These are phyloP conservation scores for Cytidiella melzeri DNA, from an alignment of 768 basidiomycete species.

Conservation along the genomic window DNA sequence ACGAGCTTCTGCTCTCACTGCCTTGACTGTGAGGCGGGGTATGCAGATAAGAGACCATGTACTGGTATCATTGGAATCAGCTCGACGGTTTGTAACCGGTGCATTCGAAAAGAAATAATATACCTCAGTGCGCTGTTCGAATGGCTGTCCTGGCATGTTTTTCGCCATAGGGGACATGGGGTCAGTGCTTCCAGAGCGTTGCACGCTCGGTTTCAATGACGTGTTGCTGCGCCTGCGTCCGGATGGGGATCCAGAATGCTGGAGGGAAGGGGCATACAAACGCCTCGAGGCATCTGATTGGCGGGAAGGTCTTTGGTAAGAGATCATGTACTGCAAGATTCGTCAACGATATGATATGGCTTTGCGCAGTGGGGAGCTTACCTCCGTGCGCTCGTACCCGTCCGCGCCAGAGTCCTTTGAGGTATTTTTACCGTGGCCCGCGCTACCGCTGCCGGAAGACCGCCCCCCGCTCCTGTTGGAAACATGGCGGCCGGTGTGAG, in stretches of 20 bases:
- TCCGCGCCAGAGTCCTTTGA: slow-evolving; percentile 13
- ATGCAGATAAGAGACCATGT: slow-evolving; percentile 20
- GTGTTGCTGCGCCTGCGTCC: neutral
- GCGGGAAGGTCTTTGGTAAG: slow-evolving; percentile 16
- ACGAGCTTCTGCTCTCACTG: slow-evolving; percentile 19
- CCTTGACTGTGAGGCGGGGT: slow-evolving; percentile 22
- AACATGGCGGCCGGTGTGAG: neutral
- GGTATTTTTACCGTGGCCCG: slow-evolving; percentile 4
- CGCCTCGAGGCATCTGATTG: slow-evolving; percentile 9
- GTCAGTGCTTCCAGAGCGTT: neutral
- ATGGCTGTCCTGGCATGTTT: slow-evolving; percentile 7
- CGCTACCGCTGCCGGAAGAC: slow-evolving; percentile 11
- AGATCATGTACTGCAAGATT: slow-evolving; percentile 21
- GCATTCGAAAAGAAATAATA: neutral
- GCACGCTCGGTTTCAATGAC: neutral
- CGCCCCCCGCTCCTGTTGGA: slow-evolving; percentile 3
- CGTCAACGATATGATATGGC: neutral
- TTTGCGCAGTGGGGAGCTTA: slow-evolving; percentile 4
- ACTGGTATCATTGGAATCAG: slow-evolving; percentile 10
- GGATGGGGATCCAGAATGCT: neutral
- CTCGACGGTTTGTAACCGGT: too few relatives aligned
- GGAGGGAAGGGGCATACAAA: slow-evolving; percentile 16
- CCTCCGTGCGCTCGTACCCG: slow-evolving; percentile 25
- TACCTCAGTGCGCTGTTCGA: slow-evolving; percentile 26
- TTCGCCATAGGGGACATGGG: slow-evolving; percentile 11